Conservation (phyloP, 495 filamentous ascomycete genomes). For the Neurospora sp. region DNA sequence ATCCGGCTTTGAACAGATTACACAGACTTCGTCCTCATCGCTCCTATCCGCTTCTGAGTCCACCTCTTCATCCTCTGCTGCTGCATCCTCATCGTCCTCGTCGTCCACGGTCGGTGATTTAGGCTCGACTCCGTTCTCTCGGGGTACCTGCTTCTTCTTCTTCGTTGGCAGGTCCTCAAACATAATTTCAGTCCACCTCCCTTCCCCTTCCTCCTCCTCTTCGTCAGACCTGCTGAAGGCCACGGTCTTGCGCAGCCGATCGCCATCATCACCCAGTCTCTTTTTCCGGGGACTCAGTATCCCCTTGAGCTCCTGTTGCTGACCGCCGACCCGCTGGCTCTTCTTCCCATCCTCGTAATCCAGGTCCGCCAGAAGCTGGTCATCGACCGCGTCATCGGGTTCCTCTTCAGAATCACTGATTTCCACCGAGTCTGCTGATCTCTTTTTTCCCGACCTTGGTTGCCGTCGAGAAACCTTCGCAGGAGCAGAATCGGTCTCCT, state of each 20-base stretch:
- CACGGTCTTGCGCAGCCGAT: constrained; percentile 28
- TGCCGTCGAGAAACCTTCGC: not conserved
- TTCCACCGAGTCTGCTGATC: not conserved
- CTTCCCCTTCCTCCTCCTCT: constrained; percentile 20
- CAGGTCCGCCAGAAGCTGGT: not conserved
- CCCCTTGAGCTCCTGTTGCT: constrained; percentile 19
- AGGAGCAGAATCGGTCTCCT: not conserved
- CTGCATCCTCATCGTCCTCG: constrained; percentile 13
- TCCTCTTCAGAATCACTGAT: not conserved
- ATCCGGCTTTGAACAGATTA: constrained; percentile 38
- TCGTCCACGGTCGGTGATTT: constrained; percentile 1
- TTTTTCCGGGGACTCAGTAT: constrained; percentile 31
- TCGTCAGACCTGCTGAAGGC: constrained; percentile 27
- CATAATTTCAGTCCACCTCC: constrained; percentile 1
- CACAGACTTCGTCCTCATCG: constrained; percentile 37
- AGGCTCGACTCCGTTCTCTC: constrained; percentile 3
- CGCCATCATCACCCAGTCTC: constrained; percentile 1
- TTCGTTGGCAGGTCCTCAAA: constrained; percentile 2
- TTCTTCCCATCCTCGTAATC: not conserved
- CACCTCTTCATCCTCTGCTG: not conserved
- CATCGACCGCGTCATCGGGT: not conserved
- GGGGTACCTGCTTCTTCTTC: constrained; percentile 4
- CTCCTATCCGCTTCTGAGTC: constrained; percentile 6
- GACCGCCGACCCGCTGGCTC: not conserved
- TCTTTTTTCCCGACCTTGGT: not conserved